phyloP scores from a whole-genome alignment of 1,284 basidiomycete genomes.

The Gastroboletus turbinatus region DNA sequence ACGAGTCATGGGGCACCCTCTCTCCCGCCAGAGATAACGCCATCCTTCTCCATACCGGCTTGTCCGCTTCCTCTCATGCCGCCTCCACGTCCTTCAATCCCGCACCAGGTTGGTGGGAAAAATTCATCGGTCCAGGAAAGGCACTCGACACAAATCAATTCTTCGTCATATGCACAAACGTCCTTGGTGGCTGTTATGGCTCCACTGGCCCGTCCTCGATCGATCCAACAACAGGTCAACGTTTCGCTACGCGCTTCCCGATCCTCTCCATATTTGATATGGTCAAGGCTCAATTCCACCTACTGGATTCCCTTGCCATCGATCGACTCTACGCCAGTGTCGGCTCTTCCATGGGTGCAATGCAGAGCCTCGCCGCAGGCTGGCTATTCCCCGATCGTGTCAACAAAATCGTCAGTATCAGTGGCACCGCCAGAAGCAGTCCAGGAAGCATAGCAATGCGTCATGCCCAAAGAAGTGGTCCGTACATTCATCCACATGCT shows the following conservation, averaged over 20 bases:
- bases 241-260: slow-evolving; percentile 91
- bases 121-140: slow-evolving; percentile 94
- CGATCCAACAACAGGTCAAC: slow-evolving; percentile 64
- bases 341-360: slow-evolving; percentile 95
- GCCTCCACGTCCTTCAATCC: slow-evolving; percentile 81
- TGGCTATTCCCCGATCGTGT: slow-evolving; percentile 92
- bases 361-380: slow-evolving; percentile 95
- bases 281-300: slow-evolving; percentile 87
- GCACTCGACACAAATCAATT: slow-evolving; percentile 92
- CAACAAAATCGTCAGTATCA: slow-evolving; percentile 88
- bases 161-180: slow-evolving; percentile 96
- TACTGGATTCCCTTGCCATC: slow-evolving; percentile 87
- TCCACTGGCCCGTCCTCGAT: slow-evolving; percentile 90
- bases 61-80: slow-evolving; percentile 95
- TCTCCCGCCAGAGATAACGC: slow-evolving; percentile 81
- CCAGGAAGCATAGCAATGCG: slow-evolving; percentile 94
- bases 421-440: slow-evolving; percentile 89
- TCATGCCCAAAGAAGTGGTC: slow-evolving; percentile 92
- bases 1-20: slow-evolving; percentile 96
- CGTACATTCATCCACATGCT: slow-evolving; percentile 29
- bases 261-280: slow-evolving; percentile 95
- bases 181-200: slow-evolving; percentile 96
- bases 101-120: slow-evolving; percentile 96
- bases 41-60: slow-evolving; percentile 95
- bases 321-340: slow-evolving; percentile 89